Conservation (phyloP, 2,329 filamentous ascomycete genomes). For the Colletotrichum sp. region DNA sequence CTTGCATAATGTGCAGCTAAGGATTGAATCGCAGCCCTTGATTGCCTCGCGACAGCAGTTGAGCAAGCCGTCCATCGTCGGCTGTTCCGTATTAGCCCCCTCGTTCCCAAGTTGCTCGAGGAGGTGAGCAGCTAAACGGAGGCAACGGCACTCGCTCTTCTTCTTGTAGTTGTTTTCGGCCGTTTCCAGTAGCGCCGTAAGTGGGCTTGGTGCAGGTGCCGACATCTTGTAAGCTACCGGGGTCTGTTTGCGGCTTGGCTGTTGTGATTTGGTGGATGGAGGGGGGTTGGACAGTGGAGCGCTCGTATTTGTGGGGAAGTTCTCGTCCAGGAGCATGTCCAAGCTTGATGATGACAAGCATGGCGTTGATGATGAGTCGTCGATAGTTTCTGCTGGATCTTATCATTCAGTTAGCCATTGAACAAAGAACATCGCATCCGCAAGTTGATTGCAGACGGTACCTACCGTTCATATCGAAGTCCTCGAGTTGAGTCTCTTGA, state of each 20-base stretch:
- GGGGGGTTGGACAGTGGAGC: background rate
- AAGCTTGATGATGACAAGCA: background rate
- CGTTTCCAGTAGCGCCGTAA: background rate
- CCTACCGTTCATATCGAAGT: background rate
- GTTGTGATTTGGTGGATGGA: background rate
- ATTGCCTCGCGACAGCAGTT: background rate
- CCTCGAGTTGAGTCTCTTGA: background rate
- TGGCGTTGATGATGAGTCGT: background rate
- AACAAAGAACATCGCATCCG: fast-evolving
- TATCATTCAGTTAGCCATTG: too few species aligned
- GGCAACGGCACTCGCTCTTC: background rate
- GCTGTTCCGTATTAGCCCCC: background rate
- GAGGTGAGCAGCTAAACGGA: background rate
- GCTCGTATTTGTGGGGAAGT: background rate
- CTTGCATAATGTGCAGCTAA: background rate
- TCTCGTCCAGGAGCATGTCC: background rate
- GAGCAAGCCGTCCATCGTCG: background rate
- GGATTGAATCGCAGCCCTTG: background rate
- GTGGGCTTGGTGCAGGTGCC: background rate
- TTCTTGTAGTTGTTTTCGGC: background rate
- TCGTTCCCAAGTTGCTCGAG: background rate
- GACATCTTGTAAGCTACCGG: background rate
- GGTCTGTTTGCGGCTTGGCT: background rate
- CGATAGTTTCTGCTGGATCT: background rate
- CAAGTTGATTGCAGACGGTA: too few species aligned